Percentiles rank a stretch among this genome's conserved stretches.
Evolutionary conservation across 1,139 yeast genomes (phyloP).

Genomic region (Zygosaccharomyces pseudobailii): DNA sequence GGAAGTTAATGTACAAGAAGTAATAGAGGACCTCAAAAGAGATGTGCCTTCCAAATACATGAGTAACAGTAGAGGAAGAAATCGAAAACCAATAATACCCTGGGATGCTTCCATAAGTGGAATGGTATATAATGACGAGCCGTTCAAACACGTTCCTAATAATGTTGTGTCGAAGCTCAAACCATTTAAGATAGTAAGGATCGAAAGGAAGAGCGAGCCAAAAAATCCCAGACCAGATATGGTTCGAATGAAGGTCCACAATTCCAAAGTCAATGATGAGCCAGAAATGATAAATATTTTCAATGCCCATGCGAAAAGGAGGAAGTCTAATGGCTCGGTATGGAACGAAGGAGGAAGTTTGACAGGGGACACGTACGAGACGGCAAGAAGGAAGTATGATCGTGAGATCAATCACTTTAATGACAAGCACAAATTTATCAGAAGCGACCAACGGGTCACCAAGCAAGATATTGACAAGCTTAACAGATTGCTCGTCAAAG

Average conservation of each 20-base stretch:
- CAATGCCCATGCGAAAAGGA: slow-evolving; percentile 5
- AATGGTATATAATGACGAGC: slow-evolving; percentile 27
- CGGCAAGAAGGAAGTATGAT: slow-evolving; percentile 15
- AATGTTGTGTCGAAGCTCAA: slow-evolving; percentile 24
- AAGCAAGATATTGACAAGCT: slow-evolving; percentile 21
- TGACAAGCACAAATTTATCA: slow-evolving; percentile 23
- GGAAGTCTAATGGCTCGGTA: neutral
- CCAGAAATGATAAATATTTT: slow-evolving; percentile 23
- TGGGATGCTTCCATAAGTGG: slow-evolving; percentile 38
- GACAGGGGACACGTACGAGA: slow-evolving; percentile 4
- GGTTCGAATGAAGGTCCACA: slow-evolving; percentile 29
- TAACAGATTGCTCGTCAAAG: slow-evolving; percentile 20
- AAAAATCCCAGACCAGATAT: slow-evolving; percentile 9
- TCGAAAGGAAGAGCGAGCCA: slow-evolving; percentile 14
- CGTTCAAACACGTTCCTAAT: slow-evolving; percentile 31
- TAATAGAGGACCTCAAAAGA: slow-evolving; percentile 17
- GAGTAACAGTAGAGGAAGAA: slow-evolving; percentile 11
- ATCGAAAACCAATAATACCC: slow-evolving; percentile 27
- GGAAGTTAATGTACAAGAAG: slow-evolving; percentile 18
- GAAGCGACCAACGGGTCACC: slow-evolving; percentile 24
- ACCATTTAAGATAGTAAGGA: slow-evolving; percentile 26
- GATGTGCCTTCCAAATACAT: slow-evolving; percentile 11
- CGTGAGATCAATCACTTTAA: slow-evolving; percentile 17
- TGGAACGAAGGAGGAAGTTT: neutral
- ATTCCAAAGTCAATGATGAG: slow-evolving; percentile 27